Evolutionary conservation across 1,139 yeast genomes (phyloP).

Genomic region (Taphrina deformans): DNA sequence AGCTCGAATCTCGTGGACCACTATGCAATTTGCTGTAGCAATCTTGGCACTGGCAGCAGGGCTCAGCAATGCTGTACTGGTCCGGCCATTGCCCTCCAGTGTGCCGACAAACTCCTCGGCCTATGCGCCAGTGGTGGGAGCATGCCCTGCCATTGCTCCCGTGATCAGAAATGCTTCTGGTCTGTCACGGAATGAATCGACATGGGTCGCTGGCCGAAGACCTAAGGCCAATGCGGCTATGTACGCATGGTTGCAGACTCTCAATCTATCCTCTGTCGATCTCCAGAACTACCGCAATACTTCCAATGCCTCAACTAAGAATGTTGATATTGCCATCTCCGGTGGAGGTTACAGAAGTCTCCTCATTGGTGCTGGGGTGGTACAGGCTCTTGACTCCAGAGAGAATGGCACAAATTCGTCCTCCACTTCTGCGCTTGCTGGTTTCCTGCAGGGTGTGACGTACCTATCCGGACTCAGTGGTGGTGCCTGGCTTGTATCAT

Average conservation of each 20-base stretch:
- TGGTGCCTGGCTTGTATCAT: constrained; percentile 83
- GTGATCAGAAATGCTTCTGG: constrained; percentile 6
- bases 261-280: constrained; percentile 8
- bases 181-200: constrained; percentile 4
- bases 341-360: constrained; percentile 88
- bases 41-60: background rate
- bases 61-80: background rate
- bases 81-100: constrained; percentile 3
- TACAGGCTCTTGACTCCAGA: constrained; percentile 70
- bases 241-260: constrained; percentile 14
- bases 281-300: constrained; percentile 3
- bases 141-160: constrained; percentile 8
- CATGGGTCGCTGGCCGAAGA: constrained; percentile 5
- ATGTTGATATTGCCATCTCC: constrained; percentile 65
- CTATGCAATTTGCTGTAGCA: background rate
- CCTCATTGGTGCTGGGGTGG: constrained; percentile 75
- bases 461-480: constrained; percentile 79
- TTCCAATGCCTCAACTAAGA: constrained; percentile 4
- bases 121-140: constrained; percentile 17
- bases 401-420: constrained; percentile 53
- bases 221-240: constrained; percentile 14
- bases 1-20: background rate
- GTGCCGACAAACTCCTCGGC: constrained; percentile 5
- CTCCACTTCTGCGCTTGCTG: constrained; percentile 67
- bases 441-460: constrained; percentile 69